Percentiles rank a stretch among this genome's conserved stretches.
Conservation (phyloP, 1,284 basidiomycete genomes). For the Uromyces viciae-fabae region DNA sequence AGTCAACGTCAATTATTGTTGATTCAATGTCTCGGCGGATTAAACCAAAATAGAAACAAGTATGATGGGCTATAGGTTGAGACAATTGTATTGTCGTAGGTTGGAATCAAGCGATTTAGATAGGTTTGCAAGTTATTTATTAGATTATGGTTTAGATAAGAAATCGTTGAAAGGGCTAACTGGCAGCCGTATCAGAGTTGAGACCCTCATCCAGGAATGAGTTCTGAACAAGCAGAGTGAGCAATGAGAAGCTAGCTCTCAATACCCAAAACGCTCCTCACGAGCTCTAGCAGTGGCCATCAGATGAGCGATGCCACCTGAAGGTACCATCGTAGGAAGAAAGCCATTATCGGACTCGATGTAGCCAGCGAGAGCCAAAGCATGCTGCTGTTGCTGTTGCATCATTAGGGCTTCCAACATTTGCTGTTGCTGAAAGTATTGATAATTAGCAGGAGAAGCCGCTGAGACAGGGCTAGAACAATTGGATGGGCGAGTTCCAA, state of each 20-base stretch:
- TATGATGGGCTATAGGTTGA: no score
- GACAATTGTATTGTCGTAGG: no score
- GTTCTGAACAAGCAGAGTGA: no score
- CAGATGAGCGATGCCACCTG: slow-evolving; percentile 20
- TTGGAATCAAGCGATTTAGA: no score
- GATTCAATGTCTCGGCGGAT: no score
- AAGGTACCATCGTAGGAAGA: slow-evolving; percentile 9
- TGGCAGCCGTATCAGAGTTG: no score
- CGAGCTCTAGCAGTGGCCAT: slow-evolving; percentile 39
- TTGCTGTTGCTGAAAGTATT: slow-evolving; percentile 28
- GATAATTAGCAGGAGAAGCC: not conserved
- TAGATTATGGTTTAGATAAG: no score
- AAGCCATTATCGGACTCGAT: slow-evolving; percentile 8
- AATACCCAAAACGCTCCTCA: slow-evolving; percentile 40
- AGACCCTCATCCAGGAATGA: no score
- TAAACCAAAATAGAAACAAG: no score
- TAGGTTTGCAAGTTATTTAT: no score
- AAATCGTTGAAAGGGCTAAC: no score
- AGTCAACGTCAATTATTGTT: no score
- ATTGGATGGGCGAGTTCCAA: slow-evolving; percentile 8
- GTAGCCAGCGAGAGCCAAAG: slow-evolving; percentile 12
- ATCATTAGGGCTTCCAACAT: slow-evolving; percentile 32
- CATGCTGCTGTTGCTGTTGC: slow-evolving; percentile 32
- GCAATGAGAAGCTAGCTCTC: not conserved
- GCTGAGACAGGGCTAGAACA: not conserved